Evolutionary conservation across 768 basidiomycete species (phyloP).

Genomic region (Serendipita indica): DNA sequence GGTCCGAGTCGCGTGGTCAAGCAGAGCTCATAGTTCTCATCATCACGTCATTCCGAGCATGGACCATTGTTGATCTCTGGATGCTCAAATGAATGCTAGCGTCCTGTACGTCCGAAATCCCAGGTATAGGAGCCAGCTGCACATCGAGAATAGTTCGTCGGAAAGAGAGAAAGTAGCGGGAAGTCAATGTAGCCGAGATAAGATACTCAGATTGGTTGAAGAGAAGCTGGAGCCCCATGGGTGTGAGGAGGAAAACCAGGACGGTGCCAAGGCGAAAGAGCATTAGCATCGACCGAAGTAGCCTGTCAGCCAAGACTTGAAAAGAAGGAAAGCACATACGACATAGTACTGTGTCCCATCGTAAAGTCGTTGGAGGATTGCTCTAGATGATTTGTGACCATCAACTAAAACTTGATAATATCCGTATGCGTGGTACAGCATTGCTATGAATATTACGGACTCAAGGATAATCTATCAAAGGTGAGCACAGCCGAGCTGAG

Average conservation of each 20-base stretch:
- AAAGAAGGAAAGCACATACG: not conserved
- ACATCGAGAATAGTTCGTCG: no score
- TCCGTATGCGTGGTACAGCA: not conserved
- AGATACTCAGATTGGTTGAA: not conserved
- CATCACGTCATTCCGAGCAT: no score
- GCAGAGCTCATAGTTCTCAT: no score
- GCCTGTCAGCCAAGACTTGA: not conserved
- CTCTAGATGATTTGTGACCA: not conserved
- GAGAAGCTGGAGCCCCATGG: not conserved
- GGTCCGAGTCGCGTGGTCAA: no score
- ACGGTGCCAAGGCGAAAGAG: not conserved
- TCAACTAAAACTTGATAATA: not conserved
- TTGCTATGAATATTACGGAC: not conserved
- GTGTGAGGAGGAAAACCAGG: not conserved
- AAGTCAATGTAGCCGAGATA: not conserved
- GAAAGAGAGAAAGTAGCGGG: not conserved
- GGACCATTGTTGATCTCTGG: no score
- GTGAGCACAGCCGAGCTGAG: not conserved
- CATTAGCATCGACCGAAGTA: not conserved
- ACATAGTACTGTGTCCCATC: slow-evolving; percentile 1
- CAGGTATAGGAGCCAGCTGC: no score
- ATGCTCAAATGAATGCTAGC: no score
- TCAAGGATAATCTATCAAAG: not conserved
- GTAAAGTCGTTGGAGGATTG: not conserved
- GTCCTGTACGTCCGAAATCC: no score